These are phyloP conservation scores for Posidonia oceanica DNA, from an alignment of 116 monocot genomes.

Conservation along the genomic window DNA sequence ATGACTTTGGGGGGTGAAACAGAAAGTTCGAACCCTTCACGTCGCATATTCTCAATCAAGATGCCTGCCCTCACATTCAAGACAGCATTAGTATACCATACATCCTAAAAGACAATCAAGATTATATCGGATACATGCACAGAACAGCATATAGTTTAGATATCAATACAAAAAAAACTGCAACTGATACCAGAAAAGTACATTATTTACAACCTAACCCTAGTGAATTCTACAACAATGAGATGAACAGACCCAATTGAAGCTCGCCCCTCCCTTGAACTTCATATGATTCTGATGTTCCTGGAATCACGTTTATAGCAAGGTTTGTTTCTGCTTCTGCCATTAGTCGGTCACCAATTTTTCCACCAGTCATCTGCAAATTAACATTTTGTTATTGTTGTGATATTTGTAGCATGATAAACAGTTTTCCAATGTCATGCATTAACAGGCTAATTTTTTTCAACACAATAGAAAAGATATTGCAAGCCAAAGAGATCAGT, in stretches of 20 bases:
- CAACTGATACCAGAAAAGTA: neutral
- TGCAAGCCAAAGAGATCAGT: too few relatives aligned
- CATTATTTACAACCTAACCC: neutral
- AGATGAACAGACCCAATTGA: slow-evolving; percentile 63
- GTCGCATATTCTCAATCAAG: slow-evolving; percentile 98
- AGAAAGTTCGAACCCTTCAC: slow-evolving; percentile 98
- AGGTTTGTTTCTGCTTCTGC: slow-evolving; percentile 99
- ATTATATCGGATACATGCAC: too few relatives aligned
- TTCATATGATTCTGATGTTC: slow-evolving; percentile 90
- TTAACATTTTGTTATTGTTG: neutral
- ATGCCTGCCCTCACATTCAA: slow-evolving; percentile 38
- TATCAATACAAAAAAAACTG: neutral
- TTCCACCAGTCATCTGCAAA: slow-evolving; percentile 85
- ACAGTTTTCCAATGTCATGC: neutral
- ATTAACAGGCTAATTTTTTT: neutral
- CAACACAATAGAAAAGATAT: too few relatives aligned
- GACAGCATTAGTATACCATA: too few relatives aligned
- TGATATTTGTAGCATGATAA: neutral
- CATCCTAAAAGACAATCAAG: too few relatives aligned
- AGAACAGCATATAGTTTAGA: neutral
- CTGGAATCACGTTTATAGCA: slow-evolving; percentile 97
- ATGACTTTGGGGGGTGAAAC: slow-evolving; percentile 97
- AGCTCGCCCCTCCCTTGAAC: slow-evolving; percentile 99
- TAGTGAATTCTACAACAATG: neutral
- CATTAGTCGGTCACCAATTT: slow-evolving; percentile 80